phyloP scores from a whole-genome alignment of 2,329 filamentous ascomycete genomes.

The Beauveria sp. region DNA sequence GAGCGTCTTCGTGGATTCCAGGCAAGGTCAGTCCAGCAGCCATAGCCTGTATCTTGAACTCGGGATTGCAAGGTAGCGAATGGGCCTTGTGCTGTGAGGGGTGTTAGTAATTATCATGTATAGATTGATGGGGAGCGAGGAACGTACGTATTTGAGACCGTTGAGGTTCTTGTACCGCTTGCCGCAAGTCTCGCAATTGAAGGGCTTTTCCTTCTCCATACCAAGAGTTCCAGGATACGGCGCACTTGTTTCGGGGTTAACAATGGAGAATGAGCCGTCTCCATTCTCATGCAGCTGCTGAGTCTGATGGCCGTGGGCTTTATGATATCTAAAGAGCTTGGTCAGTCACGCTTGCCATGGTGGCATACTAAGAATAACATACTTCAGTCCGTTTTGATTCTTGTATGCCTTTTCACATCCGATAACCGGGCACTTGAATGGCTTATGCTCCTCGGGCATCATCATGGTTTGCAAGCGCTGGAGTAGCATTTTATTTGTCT shows the following conservation, averaged over 20 bases:
- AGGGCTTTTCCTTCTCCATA: conserved; percentile 99
- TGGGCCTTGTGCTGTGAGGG: conserved; percentile 61
- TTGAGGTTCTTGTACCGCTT: conserved; percentile 99
- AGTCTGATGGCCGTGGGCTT: conserved; percentile 87
- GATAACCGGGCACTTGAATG: conserved; percentile 95
- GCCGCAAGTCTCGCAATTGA: conserved; percentile 92
- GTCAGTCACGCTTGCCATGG: conserved; percentile 21
- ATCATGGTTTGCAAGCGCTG: conserved; percentile 54
- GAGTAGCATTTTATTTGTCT: conserved; percentile 55
- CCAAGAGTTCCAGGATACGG: conserved; percentile 93
- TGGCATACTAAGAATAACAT: conserved; percentile 30
- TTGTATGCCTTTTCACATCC: conserved; percentile 99
- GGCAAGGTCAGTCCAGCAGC: conserved; percentile 37
- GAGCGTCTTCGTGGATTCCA: conserved; percentile 39
- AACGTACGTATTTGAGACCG: conserved; percentile 82
- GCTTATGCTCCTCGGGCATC: conserved; percentile 86
- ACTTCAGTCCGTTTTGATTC: conserved; percentile 98
- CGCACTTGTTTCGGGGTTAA: conserved; percentile 88
- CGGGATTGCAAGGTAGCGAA: conserved; percentile 83
- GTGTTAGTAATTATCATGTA: conserved; percentile 23
- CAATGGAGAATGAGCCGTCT: conserved; percentile 95
- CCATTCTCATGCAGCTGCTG: conserved; percentile 95
- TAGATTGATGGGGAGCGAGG: too few species aligned
- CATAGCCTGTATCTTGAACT: conserved; percentile 46
- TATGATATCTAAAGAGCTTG: conserved; percentile 48